A percentile compares a stretch with the other conserved stretches of the same genome.
These are phyloP conservation scores for Craterostigma plantagineum DNA, from an alignment of 257 asterid species.

Conservation along the genomic window DNA sequence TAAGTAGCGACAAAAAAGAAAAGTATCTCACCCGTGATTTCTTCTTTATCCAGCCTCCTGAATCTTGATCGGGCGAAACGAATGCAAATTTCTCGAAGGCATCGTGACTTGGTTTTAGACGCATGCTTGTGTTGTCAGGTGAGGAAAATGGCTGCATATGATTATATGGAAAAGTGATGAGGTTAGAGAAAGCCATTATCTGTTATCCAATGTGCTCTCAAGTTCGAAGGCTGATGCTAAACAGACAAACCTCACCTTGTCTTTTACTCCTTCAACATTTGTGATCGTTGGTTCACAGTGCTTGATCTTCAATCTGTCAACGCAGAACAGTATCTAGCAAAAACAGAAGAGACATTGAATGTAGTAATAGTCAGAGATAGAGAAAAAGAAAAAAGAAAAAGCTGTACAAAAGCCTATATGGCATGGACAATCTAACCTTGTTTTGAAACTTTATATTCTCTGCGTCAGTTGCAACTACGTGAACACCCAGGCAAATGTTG, in stretches of 20 bases:
- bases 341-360: slow-evolving; percentile 22
- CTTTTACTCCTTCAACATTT: too few species aligned
- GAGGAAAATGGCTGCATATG: slow-evolving; percentile 26
- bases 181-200: slow-evolving; percentile 1
- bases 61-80: slow-evolving; percentile 36
- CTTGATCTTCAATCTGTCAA: too few species aligned
- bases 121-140: slow-evolving; percentile 16
- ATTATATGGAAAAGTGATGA: not conserved
- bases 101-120: slow-evolving; percentile 11
- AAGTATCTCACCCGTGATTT: slow-evolving; percentile 39
- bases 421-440: slow-evolving; percentile 27
- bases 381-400: slow-evolving; percentile 1
- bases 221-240: not conserved
- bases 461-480: slow-evolving; percentile 79
- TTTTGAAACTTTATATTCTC: slow-evolving; percentile 42
- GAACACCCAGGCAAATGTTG: slow-evolving; percentile 60
- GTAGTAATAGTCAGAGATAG: slow-evolving; percentile 6
- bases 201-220: not conserved
- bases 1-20: too few species aligned
- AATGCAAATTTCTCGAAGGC: slow-evolving; percentile 41
- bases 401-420: not conserved
- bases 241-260: not conserved
- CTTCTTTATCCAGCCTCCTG: slow-evolving; percentile 63
- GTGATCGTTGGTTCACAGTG: too few species aligned
- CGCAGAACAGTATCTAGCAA: not conserved